Conservation (phyloP, 441 rosid species). For the Arabidopsis hybrid region DNA sequence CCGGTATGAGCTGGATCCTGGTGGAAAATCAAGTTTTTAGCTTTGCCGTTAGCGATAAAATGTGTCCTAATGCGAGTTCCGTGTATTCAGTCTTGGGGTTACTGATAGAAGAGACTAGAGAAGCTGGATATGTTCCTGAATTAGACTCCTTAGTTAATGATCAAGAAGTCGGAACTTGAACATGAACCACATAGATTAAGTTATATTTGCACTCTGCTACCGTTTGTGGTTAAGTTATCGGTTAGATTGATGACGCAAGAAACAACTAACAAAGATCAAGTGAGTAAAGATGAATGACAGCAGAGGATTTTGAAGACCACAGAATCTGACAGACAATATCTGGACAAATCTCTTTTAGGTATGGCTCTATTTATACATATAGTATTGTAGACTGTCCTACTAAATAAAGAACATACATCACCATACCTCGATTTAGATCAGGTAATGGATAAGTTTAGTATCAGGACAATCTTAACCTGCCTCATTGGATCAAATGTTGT, state of each 20-base stretch:
- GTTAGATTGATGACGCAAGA: conserved; percentile 5
- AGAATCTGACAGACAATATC: conserved; percentile 20
- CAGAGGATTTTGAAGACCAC: not conserved
- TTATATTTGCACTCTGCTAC: not conserved
- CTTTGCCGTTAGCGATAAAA: conserved; percentile 65
- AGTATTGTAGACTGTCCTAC: conserved; percentile 20
- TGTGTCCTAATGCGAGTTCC: conserved; percentile 47
- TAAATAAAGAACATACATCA: conserved; percentile 10
- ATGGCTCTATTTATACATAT: conserved; percentile 8
- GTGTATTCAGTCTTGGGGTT: conserved; percentile 60
- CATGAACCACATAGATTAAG: not conserved
- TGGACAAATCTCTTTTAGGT: conserved; percentile 22
- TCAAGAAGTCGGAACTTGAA: conserved; percentile 48
- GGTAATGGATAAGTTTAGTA: conserved; percentile 30
- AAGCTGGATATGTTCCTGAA: conserved; percentile 61
- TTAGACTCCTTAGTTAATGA: conserved; percentile 54
- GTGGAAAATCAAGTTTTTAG: conserved; percentile 62
- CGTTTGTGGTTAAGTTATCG: not conserved
- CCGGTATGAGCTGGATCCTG: conserved; percentile 89
- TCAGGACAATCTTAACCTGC: conserved; percentile 2
- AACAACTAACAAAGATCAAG: conserved; percentile 10
- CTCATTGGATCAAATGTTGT: conserved; percentile 16
- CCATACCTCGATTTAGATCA: conserved; percentile 35
- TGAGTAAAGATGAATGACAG: conserved; percentile 5
- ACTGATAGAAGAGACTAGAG: conserved; percentile 61